phyloP scores from a whole-genome alignment of 192 early-diverging fungal genomes.

The Mortierella hygrophila region DNA sequence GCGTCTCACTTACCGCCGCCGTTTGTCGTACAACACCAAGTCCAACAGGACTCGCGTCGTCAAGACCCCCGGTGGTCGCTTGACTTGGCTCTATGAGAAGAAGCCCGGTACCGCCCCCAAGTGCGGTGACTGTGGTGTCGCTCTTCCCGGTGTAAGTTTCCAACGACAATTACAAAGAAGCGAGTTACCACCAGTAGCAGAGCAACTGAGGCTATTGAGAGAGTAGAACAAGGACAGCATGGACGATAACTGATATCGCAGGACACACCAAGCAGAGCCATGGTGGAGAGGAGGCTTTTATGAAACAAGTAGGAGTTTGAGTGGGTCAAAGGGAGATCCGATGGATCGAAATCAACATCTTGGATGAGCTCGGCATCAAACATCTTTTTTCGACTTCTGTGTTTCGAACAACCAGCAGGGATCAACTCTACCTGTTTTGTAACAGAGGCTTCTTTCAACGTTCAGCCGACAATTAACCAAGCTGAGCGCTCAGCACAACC shows the following conservation, averaged over 20 bases:
- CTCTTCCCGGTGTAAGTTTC: slow-evolving; percentile 86
- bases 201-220: not conserved
- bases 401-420: not conserved
- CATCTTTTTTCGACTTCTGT: not conserved
- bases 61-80: slow-evolving; percentile 95
- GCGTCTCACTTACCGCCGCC: slow-evolving; percentile 87
- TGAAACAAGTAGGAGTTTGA: not conserved
- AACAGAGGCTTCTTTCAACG: not conserved
- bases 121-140: slow-evolving; percentile 97
- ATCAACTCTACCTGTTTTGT: not conserved
- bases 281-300: not conserved
- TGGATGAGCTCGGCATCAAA: not conserved
- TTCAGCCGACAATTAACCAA: not conserved
- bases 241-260: not conserved
- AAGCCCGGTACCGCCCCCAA: slow-evolving; percentile 93
- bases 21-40: slow-evolving; percentile 93
- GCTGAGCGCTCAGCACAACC: too few relatives aligned
- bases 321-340: not conserved
- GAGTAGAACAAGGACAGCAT: not conserved
- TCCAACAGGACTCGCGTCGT: slow-evolving; percentile 80
- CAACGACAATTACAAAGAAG: not conserved
- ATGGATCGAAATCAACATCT: not conserved
- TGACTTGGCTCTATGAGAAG: slow-evolving; percentile 91
- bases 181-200: too few relatives aligned
- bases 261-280: not conserved